A percentile compares a stretch with the other conserved stretches of the same genome.
Conservation (phyloP, 495 filamentous ascomycete species). For the Aspergillus egyptiacus region DNA sequence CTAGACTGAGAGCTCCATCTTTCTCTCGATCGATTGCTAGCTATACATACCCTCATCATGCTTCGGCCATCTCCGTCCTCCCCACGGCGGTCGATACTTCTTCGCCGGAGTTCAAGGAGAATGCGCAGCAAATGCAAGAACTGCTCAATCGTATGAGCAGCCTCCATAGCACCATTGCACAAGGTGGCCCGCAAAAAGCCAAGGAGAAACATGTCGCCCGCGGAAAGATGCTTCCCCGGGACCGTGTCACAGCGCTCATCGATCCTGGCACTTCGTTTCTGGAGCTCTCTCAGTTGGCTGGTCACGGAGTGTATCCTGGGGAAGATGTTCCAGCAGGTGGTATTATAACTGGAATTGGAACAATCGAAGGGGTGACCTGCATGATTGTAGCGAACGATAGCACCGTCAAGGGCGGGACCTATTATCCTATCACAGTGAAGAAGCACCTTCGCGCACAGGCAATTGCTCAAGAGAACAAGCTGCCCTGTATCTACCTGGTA, state of each 20-base stretch:
- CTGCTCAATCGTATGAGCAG: conserved; percentile 57
- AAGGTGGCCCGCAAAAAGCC: conserved; percentile 77
- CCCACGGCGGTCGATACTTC: conserved; percentile 69
- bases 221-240: conserved; percentile 91
- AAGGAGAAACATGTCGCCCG: conserved; percentile 80
- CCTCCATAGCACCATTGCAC: conserved; percentile 63
- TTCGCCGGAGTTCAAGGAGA: conserved; percentile 74
- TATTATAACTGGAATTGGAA: conserved; percentile 89
- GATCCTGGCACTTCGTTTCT: conserved; percentile 88
- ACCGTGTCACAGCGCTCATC: conserved; percentile 80
- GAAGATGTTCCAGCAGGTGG: conserved; percentile 84
- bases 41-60: conserved; percentile 63
- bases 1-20: not conserved
- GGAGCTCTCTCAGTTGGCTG: conserved; percentile 83
- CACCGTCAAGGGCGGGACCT: conserved; percentile 98
- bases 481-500: conserved; percentile 90
- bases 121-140: conserved; percentile 70
- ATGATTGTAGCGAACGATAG: conserved; percentile 96
- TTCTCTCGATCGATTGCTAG: conserved; percentile 15
- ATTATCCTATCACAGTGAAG: conserved; percentile 96
- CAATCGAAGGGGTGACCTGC: conserved; percentile 83
- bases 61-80: conserved; percentile 68
- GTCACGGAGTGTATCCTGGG: conserved; percentile 76
- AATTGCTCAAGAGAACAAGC: conserved; percentile 80
- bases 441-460: conserved; percentile 93